These are phyloP conservation scores for Fusarium lyarnte DNA, from an alignment of 2,329 filamentous ascomycete genomes.

Conservation along the genomic window DNA sequence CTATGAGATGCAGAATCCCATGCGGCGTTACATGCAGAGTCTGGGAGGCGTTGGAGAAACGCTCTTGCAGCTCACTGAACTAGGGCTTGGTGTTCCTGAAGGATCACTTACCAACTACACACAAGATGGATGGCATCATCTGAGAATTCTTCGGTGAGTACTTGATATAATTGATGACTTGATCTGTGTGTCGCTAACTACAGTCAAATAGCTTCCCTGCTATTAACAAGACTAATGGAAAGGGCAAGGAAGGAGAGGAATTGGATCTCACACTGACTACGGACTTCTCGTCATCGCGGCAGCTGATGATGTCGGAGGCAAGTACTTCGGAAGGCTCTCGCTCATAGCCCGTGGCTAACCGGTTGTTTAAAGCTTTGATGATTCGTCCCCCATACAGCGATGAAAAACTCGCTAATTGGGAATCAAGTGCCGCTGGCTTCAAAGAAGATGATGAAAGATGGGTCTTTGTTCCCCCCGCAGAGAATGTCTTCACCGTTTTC, in stretches of 20 bases:
- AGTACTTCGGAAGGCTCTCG: background rate
- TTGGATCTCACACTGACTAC: slow-evolving; percentile 63
- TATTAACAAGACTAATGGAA: slow-evolving; percentile 54
- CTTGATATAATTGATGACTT: background rate
- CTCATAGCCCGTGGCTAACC: background rate
- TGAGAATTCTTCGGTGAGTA: slow-evolving; percentile 56
- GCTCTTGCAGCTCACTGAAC: slow-evolving; percentile 57
- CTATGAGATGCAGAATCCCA: slow-evolving; percentile 50
- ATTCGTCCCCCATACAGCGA: slow-evolving; percentile 54
- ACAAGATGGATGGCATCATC: slow-evolving; percentile 62
- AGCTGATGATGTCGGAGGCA: slow-evolving; percentile 60
- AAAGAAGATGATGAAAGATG: slow-evolving; percentile 57
- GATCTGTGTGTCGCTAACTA: accelerated
- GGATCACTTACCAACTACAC: slow-evolving; percentile 55
- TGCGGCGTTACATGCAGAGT: slow-evolving; percentile 54
- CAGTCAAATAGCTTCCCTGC: slow-evolving; percentile 41
- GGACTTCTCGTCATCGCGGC: slow-evolving; percentile 61
- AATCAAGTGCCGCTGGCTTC: slow-evolving; percentile 54
- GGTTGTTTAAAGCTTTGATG: slow-evolving; percentile 51
- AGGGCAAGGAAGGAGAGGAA: slow-evolving; percentile 60
- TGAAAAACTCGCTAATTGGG: slow-evolving; percentile 58
- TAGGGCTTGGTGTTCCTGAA: slow-evolving; percentile 53
- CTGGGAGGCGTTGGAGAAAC: slow-evolving; percentile 55
- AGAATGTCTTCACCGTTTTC: slow-evolving; percentile 59
- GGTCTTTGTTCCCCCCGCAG: slow-evolving; percentile 58